Base-by-base conservation (phyloP, 108 stramenopile species). In the Craspedostauros australis region DNA sequence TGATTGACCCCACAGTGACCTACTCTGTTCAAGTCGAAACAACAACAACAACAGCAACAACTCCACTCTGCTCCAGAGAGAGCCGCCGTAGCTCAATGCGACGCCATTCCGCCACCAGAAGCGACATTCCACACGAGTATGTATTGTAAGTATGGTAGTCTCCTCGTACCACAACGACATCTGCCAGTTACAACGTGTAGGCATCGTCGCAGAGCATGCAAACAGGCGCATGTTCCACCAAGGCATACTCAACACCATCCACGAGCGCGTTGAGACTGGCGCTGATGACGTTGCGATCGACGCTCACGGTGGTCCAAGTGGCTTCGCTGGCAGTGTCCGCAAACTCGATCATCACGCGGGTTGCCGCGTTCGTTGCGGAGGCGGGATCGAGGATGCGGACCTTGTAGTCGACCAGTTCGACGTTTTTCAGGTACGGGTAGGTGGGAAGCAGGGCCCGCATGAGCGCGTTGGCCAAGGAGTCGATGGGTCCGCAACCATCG, bases 401-500 rank as follows among this genome's bases (percentile, higher is more conserved):
- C 74, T 95, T 95, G 85, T 96, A 96, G 59, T 96, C 95, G 8
- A 84, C 69, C 30, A 96, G 62, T 45, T 84, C 77, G 1, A 96
- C 68, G 25, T 63, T 52, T 9, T 73, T 39, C 24, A 96, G 59
- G 21, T 33, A 52, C 1, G 95, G 93, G 49, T 92, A 87, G 24
- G 73, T 58, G 9, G 95, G 90, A 24, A 60, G 63, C 14, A 96
- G 67, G 2, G 90, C 92, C 33, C 75, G 65, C 51, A 75, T 82
- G 21, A 96, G 54, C 0, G 90, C 92, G 24, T 68, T 69, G 7
- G 80, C 88, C 37, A 96, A 57, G 22, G 95, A 93, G 59, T 96
- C 91, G 2, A 96, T 92, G 2, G 95, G 95, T 30, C 95, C 95
- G 55, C 86, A 75, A 8, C 95, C 95, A 50, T 96, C 95, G 16